These are phyloP conservation scores for Candida tropicalis DNA, from an alignment of 1,139 yeast genomes.

Conservation along the genomic window DNA sequence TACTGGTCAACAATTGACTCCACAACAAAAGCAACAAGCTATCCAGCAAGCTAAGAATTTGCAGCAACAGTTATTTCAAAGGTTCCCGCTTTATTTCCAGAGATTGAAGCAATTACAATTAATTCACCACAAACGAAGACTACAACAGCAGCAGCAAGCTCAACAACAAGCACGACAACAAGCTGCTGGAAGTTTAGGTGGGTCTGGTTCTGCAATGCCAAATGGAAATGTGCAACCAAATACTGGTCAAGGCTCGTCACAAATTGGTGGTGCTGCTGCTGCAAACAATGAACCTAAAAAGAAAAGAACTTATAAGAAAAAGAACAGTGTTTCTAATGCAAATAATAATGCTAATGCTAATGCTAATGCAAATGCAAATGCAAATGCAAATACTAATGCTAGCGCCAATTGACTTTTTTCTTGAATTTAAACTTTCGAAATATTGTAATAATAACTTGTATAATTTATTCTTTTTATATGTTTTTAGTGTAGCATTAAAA, in stretches of 20 bases:
- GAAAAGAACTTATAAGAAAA: slow-evolving; percentile 17
- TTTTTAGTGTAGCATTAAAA: neutral
- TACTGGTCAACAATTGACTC: slow-evolving; percentile 43
- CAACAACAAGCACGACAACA: slow-evolving; percentile 15
- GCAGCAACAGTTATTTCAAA: slow-evolving; percentile 47
- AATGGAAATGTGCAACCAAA: slow-evolving; percentile 3
- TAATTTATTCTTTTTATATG: neutral
- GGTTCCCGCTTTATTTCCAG: slow-evolving; percentile 49
- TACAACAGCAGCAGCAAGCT: slow-evolving; percentile 17
- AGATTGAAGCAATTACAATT: slow-evolving; percentile 45
- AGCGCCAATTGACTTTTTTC: neutral
- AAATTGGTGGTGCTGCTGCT: neutral
- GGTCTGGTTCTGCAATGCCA: neutral
- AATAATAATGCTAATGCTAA: too few species aligned
- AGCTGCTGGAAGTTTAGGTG: neutral
- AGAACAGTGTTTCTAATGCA: slow-evolving; percentile 8
- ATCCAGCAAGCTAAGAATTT: slow-evolving; percentile 45
- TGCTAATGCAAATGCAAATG: too few species aligned
- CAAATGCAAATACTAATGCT: too few species aligned
- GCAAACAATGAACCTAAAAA: slow-evolving; percentile 15
- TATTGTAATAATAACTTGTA: slow-evolving; percentile 2
- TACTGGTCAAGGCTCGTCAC: slow-evolving; percentile 12
- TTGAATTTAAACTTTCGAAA: neutral
- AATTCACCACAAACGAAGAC: slow-evolving; percentile 31
- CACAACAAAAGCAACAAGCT: slow-evolving; percentile 51